A percentile compares a stretch with the other conserved stretches of the same genome.
phyloP scores from a whole-genome alignment of 257 asterid genomes.

The Solanum lycopersicoides region DNA sequence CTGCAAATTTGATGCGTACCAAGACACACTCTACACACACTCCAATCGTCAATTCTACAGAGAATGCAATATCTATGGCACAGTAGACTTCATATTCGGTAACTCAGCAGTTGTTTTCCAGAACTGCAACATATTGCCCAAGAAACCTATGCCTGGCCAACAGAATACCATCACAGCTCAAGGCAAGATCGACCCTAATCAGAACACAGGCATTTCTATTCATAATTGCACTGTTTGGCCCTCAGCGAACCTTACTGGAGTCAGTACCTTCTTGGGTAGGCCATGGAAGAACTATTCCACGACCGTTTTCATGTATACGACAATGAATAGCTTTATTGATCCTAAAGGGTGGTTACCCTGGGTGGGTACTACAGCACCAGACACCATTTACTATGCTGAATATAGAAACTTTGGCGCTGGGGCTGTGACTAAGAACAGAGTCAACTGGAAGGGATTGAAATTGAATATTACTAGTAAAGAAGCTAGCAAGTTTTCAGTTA shows the following conservation, averaged over 20 bases:
- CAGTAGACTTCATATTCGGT: slow-evolving; percentile 17
- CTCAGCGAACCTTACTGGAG: neutral
- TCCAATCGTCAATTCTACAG: slow-evolving; percentile 16
- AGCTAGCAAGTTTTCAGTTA: slow-evolving; percentile 9
- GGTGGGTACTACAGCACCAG: slow-evolving; percentile 10
- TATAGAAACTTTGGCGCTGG: slow-evolving; percentile 14
- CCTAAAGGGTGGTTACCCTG: slow-evolving; percentile 28
- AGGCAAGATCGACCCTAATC: slow-evolving; percentile 13
- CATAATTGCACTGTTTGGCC: slow-evolving; percentile 17
- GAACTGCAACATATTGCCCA: slow-evolving; percentile 7
- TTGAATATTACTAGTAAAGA: neutral
- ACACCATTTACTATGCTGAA: slow-evolving; percentile 26
- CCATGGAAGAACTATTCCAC: slow-evolving; percentile 33
- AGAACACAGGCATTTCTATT: slow-evolving; percentile 15
- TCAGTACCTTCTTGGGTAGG: slow-evolving; percentile 18
- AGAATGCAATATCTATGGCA: slow-evolving; percentile 10
- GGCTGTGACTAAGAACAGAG: slow-evolving; percentile 11
- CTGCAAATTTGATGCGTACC: slow-evolving; percentile 8
- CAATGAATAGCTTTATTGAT: slow-evolving; percentile 12
- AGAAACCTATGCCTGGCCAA: slow-evolving; percentile 8
- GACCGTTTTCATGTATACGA: neutral
- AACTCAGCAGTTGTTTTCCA: slow-evolving; percentile 14
- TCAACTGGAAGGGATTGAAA: slow-evolving; percentile 16
- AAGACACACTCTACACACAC: slow-evolving; percentile 9
- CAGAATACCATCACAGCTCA: slow-evolving; percentile 14